Conservation (phyloP, 352 stramenopile genomes). For the Pythium rishiriense region DNA sequence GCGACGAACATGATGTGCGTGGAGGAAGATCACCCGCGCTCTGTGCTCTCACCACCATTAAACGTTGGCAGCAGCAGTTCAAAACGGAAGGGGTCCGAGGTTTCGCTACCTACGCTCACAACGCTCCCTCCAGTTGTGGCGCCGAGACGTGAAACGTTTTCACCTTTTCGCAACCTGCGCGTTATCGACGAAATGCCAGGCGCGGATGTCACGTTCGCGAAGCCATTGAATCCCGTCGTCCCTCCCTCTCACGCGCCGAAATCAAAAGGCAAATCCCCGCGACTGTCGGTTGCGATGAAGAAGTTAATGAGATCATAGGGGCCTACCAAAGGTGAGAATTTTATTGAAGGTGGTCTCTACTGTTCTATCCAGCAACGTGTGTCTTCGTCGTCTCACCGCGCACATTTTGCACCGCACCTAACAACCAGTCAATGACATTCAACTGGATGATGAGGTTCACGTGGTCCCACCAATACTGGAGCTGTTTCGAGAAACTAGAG, state of each 20-base stretch:
- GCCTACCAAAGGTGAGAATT: neutral
- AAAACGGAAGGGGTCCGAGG: constrained; percentile 20
- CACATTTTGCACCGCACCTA: constrained; percentile 42
- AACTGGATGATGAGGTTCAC: constrained; percentile 63
- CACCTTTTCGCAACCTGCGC: constrained; percentile 15
- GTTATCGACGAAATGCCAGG: constrained; percentile 25
- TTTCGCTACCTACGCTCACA: neutral
- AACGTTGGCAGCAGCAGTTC: constrained; percentile 12
- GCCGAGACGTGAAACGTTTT: constrained; percentile 16
- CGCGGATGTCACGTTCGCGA: neutral
- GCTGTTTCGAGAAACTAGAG: constrained; percentile 2
- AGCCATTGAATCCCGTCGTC: constrained; percentile 9
- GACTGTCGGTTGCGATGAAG: constrained; percentile 27
- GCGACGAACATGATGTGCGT: constrained; percentile 30
- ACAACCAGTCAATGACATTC: constrained; percentile 54
- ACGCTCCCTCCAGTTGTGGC: neutral
- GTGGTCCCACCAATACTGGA: constrained; percentile 67
- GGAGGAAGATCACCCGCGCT: constrained; percentile 19
- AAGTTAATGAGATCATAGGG: constrained; percentile 25
- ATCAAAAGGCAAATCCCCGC: constrained; percentile 23
- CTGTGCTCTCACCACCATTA: constrained; percentile 14
- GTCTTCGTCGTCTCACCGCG: constrained; percentile 27
- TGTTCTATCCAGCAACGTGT: constrained; percentile 24
- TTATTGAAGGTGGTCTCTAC: neutral
- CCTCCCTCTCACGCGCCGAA: constrained; percentile 17